These are phyloP conservation scores for Skeletonema grethae DNA, from an alignment of 108 stramenopile genomes.

Conservation along the genomic window DNA sequence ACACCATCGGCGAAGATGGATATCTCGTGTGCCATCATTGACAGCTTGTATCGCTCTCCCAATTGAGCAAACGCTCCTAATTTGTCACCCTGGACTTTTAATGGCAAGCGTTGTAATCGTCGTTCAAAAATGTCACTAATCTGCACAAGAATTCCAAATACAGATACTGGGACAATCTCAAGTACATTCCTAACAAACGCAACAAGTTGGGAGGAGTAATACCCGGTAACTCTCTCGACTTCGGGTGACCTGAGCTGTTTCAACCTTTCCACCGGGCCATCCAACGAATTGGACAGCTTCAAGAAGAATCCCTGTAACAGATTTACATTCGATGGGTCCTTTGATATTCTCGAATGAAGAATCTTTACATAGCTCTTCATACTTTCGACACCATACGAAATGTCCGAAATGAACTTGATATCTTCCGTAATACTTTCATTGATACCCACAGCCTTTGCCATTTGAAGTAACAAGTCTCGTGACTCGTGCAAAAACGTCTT, in stretches of 20 bases:
- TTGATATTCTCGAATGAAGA: slow-evolving; percentile 52
- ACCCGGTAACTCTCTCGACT: slow-evolving; percentile 43
- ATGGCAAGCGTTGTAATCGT: slow-evolving; percentile 40
- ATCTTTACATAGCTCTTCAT: slow-evolving; percentile 57
- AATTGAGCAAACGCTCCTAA: slow-evolving; percentile 52
- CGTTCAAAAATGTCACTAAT: slow-evolving; percentile 48
- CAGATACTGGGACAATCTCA: slow-evolving; percentile 58
- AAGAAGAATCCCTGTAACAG: slow-evolving; percentile 64
- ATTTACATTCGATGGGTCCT: slow-evolving; percentile 55
- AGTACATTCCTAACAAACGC: slow-evolving; percentile 61
- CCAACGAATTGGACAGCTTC: slow-evolving; percentile 65
- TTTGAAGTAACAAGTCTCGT: slow-evolving; percentile 52
- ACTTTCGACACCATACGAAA: slow-evolving; percentile 63
- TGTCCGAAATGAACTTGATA: slow-evolving; percentile 56
- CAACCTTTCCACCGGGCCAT: slow-evolving; percentile 60
- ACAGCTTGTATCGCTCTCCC: slow-evolving; percentile 54
- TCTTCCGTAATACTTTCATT: slow-evolving; percentile 39
- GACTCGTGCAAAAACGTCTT: slow-evolving; percentile 55
- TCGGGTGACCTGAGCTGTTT: slow-evolving; percentile 55
- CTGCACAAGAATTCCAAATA: slow-evolving; percentile 59
- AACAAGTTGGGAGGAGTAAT: slow-evolving; percentile 65
- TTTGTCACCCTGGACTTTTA: slow-evolving; percentile 49
- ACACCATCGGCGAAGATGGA: slow-evolving; percentile 69
- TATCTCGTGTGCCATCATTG: slow-evolving; percentile 64
- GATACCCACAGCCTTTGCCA: slow-evolving; percentile 62